phyloP scores from a whole-genome alignment of 2,329 filamentous ascomycete species.

The Cordyceps javanica region DNA sequence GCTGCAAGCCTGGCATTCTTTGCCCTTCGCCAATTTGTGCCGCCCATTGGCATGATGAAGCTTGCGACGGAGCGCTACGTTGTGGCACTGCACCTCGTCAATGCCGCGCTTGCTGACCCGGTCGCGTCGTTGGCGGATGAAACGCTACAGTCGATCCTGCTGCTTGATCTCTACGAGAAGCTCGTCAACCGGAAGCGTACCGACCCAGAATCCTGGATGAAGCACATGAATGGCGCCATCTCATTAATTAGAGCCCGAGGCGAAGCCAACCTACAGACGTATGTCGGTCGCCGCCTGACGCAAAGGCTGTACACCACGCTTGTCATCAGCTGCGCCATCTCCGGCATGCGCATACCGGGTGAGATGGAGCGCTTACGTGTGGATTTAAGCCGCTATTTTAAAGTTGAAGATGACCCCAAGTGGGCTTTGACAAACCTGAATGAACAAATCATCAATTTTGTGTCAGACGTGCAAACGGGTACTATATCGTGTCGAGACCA shows the following conservation, averaged over 20 bases:
- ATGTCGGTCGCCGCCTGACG: constrained; percentile 14
- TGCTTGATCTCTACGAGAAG: constrained; percentile 24
- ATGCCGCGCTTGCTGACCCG: constrained; percentile 3
- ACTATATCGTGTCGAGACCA: neutral
- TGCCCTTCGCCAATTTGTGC: constrained; percentile 2
- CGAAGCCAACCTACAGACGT: constrained; percentile 5
- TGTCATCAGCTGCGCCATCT: constrained; percentile 11
- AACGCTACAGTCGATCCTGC: constrained; percentile 20
- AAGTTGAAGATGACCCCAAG: constrained; percentile 15
- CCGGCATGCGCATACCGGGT: constrained; percentile 14
- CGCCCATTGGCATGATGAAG: neutral
- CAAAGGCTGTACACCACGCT: constrained; percentile 15
- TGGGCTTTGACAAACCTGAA: constrained; percentile 18
- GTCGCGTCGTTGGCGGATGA: constrained; percentile 12
- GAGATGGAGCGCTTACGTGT: constrained; percentile 2
- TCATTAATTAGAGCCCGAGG: constrained; percentile 16
- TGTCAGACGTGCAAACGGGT: constrained; percentile 14
- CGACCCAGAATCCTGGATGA: constrained; percentile 15
- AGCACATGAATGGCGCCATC: constrained; percentile 20
- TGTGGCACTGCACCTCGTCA: neutral
- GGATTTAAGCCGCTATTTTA: constrained; percentile 9
- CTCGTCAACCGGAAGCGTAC: constrained; percentile 16
- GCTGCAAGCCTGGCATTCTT: constrained; percentile 21
- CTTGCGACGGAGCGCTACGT: constrained; percentile 5
- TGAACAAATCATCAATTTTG: constrained; percentile 15